Evolutionary conservation across 371 early-diverging fungal species (phyloP).

Genomic region (Synchytrium microbalum): DNA sequence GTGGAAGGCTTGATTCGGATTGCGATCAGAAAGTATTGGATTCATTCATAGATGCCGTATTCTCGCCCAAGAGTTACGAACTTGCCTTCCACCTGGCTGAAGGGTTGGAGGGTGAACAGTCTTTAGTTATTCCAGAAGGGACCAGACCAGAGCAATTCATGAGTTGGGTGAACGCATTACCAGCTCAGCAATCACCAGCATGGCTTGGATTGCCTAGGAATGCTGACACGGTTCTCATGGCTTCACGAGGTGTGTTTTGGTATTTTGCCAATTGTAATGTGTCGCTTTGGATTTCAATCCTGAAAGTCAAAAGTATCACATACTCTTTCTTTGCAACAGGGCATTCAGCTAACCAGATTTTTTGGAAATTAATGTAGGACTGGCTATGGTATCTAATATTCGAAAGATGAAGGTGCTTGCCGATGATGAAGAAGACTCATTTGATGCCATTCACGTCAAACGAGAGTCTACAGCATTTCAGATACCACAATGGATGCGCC

Average conservation of each 20-base stretch:
- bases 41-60: constrained; percentile 79
- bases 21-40: constrained; percentile 83
- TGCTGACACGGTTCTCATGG: constrained; percentile 85
- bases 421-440: constrained; percentile 65
- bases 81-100: constrained; percentile 73
- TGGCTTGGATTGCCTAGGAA: constrained; percentile 95
- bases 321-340: too few relatives aligned
- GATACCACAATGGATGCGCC: constrained; percentile 77
- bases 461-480: constrained; percentile 15
- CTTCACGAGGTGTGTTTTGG: constrained; percentile 34
- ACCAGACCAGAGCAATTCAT: constrained; percentile 79
- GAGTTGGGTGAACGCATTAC: constrained; percentile 79
- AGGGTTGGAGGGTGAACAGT: constrained; percentile 13
- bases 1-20: constrained; percentile 91
- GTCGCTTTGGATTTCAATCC: not conserved
- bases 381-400: constrained; percentile 69
- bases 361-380: constrained; percentile 24
- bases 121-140: constrained; percentile 77
- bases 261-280: not conserved
- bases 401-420: constrained; percentile 72
- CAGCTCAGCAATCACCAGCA: constrained; percentile 89
- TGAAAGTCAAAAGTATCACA: too few relatives aligned
- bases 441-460: constrained; percentile 16
- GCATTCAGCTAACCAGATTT: too few relatives aligned
- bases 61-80: constrained; percentile 76